Base-by-base conservation (phyloP, 768 basidiomycete genomes). In the Tubosaeta sp. region DNA sequence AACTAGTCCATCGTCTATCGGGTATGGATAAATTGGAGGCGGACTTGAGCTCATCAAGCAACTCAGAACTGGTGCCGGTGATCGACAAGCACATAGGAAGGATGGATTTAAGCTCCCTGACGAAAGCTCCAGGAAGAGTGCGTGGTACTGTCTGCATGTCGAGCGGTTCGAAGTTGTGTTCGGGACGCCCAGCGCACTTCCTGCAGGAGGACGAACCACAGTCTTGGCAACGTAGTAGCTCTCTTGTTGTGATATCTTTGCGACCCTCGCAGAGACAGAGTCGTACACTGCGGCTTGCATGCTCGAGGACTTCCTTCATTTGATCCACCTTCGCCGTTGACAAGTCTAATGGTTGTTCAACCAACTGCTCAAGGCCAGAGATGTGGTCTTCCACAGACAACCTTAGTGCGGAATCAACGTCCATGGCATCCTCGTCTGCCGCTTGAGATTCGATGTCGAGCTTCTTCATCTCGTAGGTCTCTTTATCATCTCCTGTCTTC, bases 201-300 rank as follows among this genome's bases (percentile, higher is more conserved):
- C 79, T 77, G 73, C 95, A 97, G 32, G 87, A 85, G 13, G 90
- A 81, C 9, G 82, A 80, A 6, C 79, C 81, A 63, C 95, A 97
- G 53, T 91, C 88, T 13, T 63, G 55, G 67, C 95, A 97, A 11
- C 77, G 79, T 34, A 80, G 78, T 35, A 95, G 71, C 32, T 77
- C 74, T 32, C 83, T 76, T 10, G 76, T 77, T 1, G 91, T 87
- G 61, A 93, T 84, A 55, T 81, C 86, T 34, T 82, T 76, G 10
- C 90, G 86, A 4, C 94, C 95, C 70, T 97, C 95, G 64, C 95
- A 97, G n/a, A 79, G 71, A 65, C 95, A 97, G 27, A 93, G 81
- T 26, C 95, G 82, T 14, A 83, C 77, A 57, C 88, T 93, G 54
- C 76, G 75, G 51, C 80, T 68, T 0, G 94, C 93, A 19, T 80